Base-by-base conservation (phyloP, 768 basidiomycete species). In the Amyloporia xantha region DNA sequence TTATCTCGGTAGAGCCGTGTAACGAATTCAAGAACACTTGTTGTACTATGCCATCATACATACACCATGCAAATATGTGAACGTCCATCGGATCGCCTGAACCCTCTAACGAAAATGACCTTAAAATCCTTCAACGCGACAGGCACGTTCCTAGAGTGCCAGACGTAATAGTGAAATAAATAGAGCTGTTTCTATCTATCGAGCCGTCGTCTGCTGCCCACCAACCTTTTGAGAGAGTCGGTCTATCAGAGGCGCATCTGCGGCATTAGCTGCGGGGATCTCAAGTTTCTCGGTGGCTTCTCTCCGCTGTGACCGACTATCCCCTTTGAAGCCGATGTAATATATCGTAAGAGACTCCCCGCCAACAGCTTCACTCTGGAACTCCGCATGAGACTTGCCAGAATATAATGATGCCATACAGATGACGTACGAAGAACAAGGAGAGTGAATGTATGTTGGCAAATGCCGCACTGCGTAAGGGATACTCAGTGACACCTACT, bases 311-410 rank as follows among this genome's bases (percentile, higher is more conserved):
- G 72, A 70, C 46, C 73, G 70, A 41, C 73, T 70, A 54, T 89
- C 85, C 36, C 90, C 91, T 62, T 81, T 86, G 72, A 93, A 93
- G 17, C 90, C 90, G 37, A 92, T 59, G 59, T 82, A 93, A 60
- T 85, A 93, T 30, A 92, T 65, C 21, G 84, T 69, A 2, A 84
- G 78, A 15, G 67, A 54, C 5, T 87, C 83, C 23, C 75, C 83
- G 4, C 85, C 86, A 3, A 71, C 72, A 2, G 87, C 71, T 36
- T 89, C 79, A 47, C 78, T 79, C 87, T 89, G 53, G 23, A 48
- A 24, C 17, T 39, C 20, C 15, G 21, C 13, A 44, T 56, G 7
- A 52, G 49, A 7, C 5, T n/a, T 25, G 4, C 15, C 24, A 6
- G 35, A 44, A 28, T 42, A 12, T 41, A 41, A 40, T 35, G 46